Percentiles rank a stretch among this genome's conserved stretches.
phyloP scores from a whole-genome alignment of 2,329 filamentous ascomycete species.

The Lachnellula hyalina region DNA sequence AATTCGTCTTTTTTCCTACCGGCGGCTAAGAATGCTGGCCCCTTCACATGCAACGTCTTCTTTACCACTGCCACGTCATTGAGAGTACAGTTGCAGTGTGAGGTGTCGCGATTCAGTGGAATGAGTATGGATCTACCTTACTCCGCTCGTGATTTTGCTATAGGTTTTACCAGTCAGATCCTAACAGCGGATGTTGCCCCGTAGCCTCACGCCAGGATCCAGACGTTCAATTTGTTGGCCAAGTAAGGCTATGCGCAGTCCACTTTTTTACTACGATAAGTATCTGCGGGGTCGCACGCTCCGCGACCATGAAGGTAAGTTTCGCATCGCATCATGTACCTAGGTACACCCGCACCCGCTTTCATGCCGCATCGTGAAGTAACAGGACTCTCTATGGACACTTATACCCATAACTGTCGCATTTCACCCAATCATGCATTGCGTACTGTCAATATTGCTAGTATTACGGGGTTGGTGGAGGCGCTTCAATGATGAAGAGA shows the following conservation, averaged over 20 bases:
- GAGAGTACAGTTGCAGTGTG: neutral
- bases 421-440: neutral
- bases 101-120: conserved; percentile 10
- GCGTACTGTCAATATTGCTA: neutral
- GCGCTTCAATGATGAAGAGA: conserved; percentile 8
- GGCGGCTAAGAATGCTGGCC: neutral
- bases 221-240: neutral
- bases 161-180: conserved; percentile 11
- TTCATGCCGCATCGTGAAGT: neutral
- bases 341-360: neutral
- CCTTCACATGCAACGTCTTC: neutral
- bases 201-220: neutral
- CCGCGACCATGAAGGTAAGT: neutral
- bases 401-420: neutral
- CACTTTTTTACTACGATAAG: neutral
- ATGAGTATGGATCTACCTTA: conserved; percentile 15
- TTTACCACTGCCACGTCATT: neutral
- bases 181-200: neutral
- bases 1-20: neutral
- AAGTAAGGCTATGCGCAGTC: neutral
- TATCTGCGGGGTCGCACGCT: neutral
- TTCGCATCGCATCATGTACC: neutral
- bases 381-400: too few relatives aligned
- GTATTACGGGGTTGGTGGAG: neutral
- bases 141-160: neutral